Conservation (phyloP, 306 rosid genomes). For the Sophora flavescens region DNA sequence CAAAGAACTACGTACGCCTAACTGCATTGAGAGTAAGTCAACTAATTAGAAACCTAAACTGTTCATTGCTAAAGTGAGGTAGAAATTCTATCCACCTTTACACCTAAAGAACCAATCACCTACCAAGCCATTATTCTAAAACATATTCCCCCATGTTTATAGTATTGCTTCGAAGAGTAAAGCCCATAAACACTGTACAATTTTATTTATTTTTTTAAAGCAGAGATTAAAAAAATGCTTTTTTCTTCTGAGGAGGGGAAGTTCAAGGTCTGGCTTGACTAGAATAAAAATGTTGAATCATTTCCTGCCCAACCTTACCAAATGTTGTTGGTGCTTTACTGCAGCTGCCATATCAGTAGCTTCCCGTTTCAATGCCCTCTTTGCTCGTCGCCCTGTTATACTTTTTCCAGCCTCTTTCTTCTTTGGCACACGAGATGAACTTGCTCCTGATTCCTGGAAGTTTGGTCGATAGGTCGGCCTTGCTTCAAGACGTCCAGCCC, state of each 20-base stretch:
- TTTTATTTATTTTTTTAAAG: no score
- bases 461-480: conserved; percentile 61
- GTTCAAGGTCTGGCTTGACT: conserved; percentile 31
- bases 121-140: conserved; percentile 51
- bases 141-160: conserved; percentile 42
- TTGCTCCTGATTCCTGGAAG: conserved; percentile 59
- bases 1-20: conserved; percentile 49
- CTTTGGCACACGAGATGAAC: conserved; percentile 68
- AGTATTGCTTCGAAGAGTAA: conserved; percentile 25
- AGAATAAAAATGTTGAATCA: conserved; percentile 37
- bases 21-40: conserved; percentile 27
- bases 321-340: conserved; percentile 77
- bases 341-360: conserved; percentile 91
- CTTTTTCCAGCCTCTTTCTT: conserved; percentile 56
- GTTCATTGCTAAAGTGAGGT: conserved; percentile 26
- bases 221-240: neutral
- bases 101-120: conserved; percentile 40
- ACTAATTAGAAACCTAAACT: conserved; percentile 46
- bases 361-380: conserved; percentile 85
- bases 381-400: conserved; percentile 80
- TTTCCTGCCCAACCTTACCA: conserved; percentile 70
- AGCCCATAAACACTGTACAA: conserved; percentile 43
- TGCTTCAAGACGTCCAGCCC: conserved; percentile 80
- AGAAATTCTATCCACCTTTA: conserved; percentile 38
- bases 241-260: conserved; percentile 18